phyloP scores from a whole-genome alignment of 2,329 filamentous ascomycete genomes.

The Trichoderma gracile region DNA sequence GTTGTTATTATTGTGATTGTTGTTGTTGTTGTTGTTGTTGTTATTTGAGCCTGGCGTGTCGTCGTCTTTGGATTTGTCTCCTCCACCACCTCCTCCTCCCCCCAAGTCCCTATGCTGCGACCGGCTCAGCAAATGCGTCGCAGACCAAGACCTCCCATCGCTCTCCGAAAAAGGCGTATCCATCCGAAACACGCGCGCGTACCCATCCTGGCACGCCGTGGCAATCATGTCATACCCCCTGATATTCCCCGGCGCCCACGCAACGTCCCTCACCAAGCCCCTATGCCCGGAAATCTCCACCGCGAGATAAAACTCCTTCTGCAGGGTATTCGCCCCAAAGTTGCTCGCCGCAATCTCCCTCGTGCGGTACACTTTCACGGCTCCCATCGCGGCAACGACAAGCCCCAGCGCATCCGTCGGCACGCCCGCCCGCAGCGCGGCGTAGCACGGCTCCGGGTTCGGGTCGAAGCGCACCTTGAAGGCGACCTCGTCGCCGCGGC shows the following conservation, averaged over 20 bases:
- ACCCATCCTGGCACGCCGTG: conserved; percentile 89
- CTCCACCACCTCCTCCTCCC: too few species aligned
- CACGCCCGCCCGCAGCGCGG: conserved; percentile 76
- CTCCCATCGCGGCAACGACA: conserved; percentile 82
- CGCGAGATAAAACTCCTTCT: conserved; percentile 81
- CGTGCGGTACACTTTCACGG: conserved; percentile 81
- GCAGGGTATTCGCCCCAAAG: conserved; percentile 56
- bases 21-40: conserved; percentile 31
- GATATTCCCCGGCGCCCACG: conserved; percentile 91
- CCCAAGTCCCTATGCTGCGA: neutral
- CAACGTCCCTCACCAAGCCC: conserved; percentile 79
- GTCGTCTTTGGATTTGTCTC: conserved; percentile 28
- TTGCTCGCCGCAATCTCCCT: conserved; percentile 56
- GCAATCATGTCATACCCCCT: conserved; percentile 88
- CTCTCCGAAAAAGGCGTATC: conserved; percentile 56
- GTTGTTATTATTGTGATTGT: conserved; percentile 29
- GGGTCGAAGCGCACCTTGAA: conserved; percentile 89
- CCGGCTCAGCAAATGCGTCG: conserved; percentile 45
- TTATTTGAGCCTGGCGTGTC: conserved; percentile 32
- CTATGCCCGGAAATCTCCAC: conserved; percentile 72
- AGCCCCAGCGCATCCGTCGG: conserved; percentile 76
- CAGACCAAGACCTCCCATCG: conserved; percentile 54
- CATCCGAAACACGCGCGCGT: conserved; percentile 83
- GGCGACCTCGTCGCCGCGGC: conserved; percentile 79
- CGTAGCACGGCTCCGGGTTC: conserved; percentile 77